A percentile compares a stretch with the other conserved stretches of the same genome.
These are phyloP conservation scores for Neobulgaria alba DNA, from an alignment of 2,329 filamentous ascomycete genomes.

Conservation along the genomic window DNA sequence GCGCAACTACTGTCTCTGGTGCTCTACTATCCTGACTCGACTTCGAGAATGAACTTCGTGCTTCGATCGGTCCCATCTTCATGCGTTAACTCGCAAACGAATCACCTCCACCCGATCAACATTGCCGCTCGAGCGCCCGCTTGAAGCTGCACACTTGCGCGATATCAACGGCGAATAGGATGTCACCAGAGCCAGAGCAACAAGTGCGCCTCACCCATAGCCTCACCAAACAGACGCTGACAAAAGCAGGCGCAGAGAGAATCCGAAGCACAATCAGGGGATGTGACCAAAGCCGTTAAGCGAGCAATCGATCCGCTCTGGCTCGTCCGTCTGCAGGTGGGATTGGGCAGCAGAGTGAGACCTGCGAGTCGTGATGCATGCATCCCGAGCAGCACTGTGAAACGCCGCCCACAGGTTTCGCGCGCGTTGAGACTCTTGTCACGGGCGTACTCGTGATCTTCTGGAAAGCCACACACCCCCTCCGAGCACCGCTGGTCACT, in stretches of 20 bases:
- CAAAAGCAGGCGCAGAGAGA: too few species aligned
- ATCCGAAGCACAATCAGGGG: too few species aligned
- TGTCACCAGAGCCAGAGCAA: too few species aligned
- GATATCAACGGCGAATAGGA: too few species aligned
- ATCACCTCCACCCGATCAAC: too few species aligned
- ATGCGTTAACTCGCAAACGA: too few species aligned
- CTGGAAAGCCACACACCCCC: not conserved
- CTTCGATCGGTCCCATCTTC: too few species aligned
- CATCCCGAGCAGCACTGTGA: not conserved
- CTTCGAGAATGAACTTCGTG: too few species aligned
- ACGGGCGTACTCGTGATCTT: not conserved
- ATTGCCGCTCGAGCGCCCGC: too few species aligned
- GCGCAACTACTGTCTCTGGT: too few species aligned
- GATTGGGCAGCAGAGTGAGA: conserved; percentile 1
- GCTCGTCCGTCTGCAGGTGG: not conserved
- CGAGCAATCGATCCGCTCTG: not conserved
- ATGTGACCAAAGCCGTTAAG: not conserved
- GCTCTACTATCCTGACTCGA: too few species aligned
- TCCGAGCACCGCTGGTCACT: not conserved
- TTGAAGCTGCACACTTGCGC: too few species aligned
- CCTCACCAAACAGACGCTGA: not conserved
- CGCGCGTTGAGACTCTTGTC: not conserved
- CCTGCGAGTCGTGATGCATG: not conserved
- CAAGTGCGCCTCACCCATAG: not conserved
- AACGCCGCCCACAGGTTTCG: not conserved